A percentile compares a stretch with the other conserved stretches of the same genome.
Evolutionary conservation across 495 filamentous ascomycete species (phyloP).

Genomic region (Lophiostoma macrostomum): DNA sequence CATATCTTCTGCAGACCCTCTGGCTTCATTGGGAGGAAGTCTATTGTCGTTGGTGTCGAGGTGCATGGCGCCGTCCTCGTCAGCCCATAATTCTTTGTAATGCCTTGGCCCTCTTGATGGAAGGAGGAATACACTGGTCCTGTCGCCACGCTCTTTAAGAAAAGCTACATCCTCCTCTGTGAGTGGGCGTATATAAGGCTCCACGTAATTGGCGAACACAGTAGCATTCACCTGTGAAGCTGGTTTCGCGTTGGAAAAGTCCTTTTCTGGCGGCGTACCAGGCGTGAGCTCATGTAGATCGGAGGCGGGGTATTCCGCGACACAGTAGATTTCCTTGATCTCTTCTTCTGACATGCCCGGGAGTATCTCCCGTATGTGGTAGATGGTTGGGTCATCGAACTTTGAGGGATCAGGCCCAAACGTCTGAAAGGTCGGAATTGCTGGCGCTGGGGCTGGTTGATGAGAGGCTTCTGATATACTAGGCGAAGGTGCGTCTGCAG

Average conservation of each 20-base stretch:
- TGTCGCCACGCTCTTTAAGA: conserved; percentile 83
- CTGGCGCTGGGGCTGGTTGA: conserved; percentile 74
- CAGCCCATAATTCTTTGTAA: conserved; percentile 88
- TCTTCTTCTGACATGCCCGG: conserved; percentile 76
- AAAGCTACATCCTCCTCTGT: conserved; percentile 95
- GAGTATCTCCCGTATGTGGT: conserved; percentile 77
- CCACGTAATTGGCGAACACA: conserved; percentile 83
- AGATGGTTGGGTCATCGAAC: conserved; percentile 90
- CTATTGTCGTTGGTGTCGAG: conserved; percentile 62
- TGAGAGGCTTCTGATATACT: conserved; percentile 62
- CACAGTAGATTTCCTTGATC: conserved; percentile 80
- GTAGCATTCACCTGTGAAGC: conserved; percentile 87
- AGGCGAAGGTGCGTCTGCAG: conserved; percentile 45
- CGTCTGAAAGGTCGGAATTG: conserved; percentile 70
- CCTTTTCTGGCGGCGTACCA: conserved; percentile 83
- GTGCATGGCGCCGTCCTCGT: conserved; percentile 79
- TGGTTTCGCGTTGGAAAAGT: conserved; percentile 92
- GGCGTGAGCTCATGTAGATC: conserved; percentile 82
- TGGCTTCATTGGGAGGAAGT: conserved; percentile 72
- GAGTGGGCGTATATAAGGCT: conserved; percentile 85
- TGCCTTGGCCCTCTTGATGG: conserved; percentile 78
- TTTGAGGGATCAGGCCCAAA: conserved; percentile 91
- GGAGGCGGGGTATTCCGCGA: conserved; percentile 73
- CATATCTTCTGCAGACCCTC: conserved; percentile 79
- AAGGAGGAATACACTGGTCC: conserved; percentile 76